phyloP scores from a whole-genome alignment of 2,329 filamentous ascomycete genomes.

The Aureobasidium mangrovei region DNA sequence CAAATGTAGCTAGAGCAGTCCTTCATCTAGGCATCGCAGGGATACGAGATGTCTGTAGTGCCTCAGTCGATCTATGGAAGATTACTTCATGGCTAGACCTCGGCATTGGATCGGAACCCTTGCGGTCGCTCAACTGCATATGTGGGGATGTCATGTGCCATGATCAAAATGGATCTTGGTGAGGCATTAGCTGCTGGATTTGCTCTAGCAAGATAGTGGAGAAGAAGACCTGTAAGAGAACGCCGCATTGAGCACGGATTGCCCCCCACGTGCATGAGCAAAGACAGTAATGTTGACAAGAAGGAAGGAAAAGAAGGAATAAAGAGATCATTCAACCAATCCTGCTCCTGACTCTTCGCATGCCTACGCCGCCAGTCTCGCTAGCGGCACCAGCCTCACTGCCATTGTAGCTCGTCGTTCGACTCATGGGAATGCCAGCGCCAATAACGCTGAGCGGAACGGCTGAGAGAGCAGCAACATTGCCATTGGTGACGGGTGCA shows the following conservation, averaged over 20 bases:
- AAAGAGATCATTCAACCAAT: conserved; percentile 1
- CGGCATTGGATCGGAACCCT: conserved; percentile 2
- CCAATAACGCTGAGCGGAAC: conserved; percentile 15
- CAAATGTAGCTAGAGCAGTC: not conserved
- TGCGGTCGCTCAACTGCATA: not conserved
- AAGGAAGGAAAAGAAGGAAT: too few relatives aligned
- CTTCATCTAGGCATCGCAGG: not conserved
- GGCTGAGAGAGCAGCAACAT: conserved; percentile 18
- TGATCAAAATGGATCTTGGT: not conserved
- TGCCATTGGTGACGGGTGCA: conserved; percentile 17
- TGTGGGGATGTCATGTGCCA: not conserved
- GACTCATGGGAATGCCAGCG: conserved; percentile 23
- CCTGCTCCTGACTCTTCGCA: conserved; percentile 16
- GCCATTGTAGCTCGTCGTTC: conserved; percentile 19
- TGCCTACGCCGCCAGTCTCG: conserved; percentile 15
- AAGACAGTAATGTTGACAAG: too few relatives aligned
- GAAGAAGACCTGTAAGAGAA: too few relatives aligned
- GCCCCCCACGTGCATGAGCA: too few relatives aligned
- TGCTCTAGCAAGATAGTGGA: not conserved
- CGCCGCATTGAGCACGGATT: too few relatives aligned
- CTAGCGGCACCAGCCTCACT: conserved; percentile 18
- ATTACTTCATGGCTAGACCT: not conserved
- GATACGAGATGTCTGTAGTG: conserved; percentile 4
- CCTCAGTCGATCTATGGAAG: not conserved
- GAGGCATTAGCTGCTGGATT: not conserved